These are phyloP conservation scores for Tricharina praecox DNA, from an alignment of 495 filamentous ascomycete species.

Conservation along the genomic window DNA sequence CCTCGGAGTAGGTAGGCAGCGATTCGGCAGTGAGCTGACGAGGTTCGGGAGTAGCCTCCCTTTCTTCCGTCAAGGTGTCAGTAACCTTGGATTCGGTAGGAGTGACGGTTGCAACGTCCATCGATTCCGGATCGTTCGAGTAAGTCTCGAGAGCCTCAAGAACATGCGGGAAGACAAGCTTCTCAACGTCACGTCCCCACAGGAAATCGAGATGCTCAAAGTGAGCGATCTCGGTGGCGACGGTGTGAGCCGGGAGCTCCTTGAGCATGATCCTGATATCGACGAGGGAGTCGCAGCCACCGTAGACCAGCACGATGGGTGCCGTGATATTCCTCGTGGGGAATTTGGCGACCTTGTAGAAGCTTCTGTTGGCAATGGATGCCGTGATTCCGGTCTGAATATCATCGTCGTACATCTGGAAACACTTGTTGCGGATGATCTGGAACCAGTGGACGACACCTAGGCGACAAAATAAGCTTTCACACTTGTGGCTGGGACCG, in stretches of 20 bases:
- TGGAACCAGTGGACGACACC: conserved; percentile 85
- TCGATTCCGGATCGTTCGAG: conserved; percentile 33
- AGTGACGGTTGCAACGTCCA: conserved; percentile 34
- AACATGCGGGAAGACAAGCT: conserved; percentile 75
- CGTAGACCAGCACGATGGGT: conserved; percentile 82
- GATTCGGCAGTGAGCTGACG: neutral
- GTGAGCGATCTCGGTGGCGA: conserved; percentile 66
- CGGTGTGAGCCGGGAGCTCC: conserved; percentile 66
- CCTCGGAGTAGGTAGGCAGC: neutral
- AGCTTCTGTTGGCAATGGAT: conserved; percentile 42
- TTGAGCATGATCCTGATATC: conserved; percentile 83
- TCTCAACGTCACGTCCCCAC: conserved; percentile 76
- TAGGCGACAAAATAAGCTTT: conserved; percentile 2
- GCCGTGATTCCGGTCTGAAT: conserved; percentile 40
- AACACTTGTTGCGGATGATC: conserved; percentile 83
- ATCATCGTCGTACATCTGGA: conserved; percentile 98
- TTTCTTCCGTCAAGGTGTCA: neutral
- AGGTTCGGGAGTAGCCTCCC: neutral
- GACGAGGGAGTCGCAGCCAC: conserved; percentile 84
- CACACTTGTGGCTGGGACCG: neutral
- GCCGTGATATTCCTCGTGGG: conserved; percentile 95
- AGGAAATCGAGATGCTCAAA: conserved; percentile 96
- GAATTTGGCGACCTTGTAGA: conserved; percentile 86
- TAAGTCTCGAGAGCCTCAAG: conserved; percentile 68
- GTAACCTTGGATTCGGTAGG: no score